Base-by-base conservation (phyloP, 2,329 filamentous ascomycete genomes). In the Stemphylium beticola region DNA sequence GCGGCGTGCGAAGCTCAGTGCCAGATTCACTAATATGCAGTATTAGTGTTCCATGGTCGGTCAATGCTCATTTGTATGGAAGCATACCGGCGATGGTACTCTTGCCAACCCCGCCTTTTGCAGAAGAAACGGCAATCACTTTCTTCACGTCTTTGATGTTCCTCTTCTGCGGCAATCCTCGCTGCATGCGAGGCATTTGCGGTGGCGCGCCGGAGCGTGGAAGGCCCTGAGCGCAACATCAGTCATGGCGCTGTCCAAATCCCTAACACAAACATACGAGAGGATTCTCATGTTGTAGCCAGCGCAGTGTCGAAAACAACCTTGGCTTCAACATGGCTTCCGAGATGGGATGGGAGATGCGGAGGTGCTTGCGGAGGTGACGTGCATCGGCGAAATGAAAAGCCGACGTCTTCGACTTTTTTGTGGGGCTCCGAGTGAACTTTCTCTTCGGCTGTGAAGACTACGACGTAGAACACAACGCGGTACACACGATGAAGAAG, bases 51-150 rank as follows among this genome's bases (percentile, higher is more conserved):
- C 11, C 2, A 3, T 24, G 9, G n/a, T 20, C 20, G 11, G 18
- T 48, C 36, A 12, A 10, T 20, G 22, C 15, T 12, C 44, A 7
- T 29, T 37, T 44, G 10, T 10, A 36, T 50, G 34, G 50, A 14
- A 10, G 32, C 74, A 47, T 68, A 91, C 91, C 89, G 55, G 93
- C 88, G 39, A 98, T 87, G 7, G 95, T 99, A 65, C 92, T 96
- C 74, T 99, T 99, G 1, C 95, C 95, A 0, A 99, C 95, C n/a
- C 95, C 95, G 2, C 95, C 95, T 73, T 99, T 99, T 12, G 95
- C 95, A 1, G 93, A 98, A 4, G 92, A 96, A 12, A 99, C 91
- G n/a, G 93, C 92, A 55, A 99, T 86, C n/a, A 97, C 87, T 73
- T 96, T 96, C 62, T 87, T 85, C 20, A 99, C 93, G 73, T 93